Evolutionary conservation across 768 basidiomycete species (phyloP).

Genomic region (Tricholoma furcatifolium): DNA sequence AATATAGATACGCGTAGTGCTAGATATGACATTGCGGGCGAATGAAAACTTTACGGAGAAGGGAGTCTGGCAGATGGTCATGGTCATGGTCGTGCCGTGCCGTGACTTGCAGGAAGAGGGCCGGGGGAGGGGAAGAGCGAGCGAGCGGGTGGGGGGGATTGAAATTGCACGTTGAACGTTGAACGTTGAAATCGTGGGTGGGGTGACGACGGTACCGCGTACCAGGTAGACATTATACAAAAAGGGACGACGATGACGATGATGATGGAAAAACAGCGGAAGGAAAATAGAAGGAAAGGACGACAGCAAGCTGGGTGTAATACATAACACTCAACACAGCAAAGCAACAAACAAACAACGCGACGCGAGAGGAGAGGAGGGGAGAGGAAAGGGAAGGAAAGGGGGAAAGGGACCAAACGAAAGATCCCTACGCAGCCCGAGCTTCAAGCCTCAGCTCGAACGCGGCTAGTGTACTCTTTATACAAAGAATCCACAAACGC

Average conservation of each 20-base stretch:
- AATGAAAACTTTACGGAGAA: no score
- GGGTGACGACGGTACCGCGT: no score
- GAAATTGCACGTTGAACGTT: background rate
- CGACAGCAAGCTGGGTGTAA: background rate
- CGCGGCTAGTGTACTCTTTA: slow-evolving; percentile 42
- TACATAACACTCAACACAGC: background rate
- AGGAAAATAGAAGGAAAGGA: no score
- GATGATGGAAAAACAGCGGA: no score
- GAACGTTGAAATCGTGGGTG: background rate
- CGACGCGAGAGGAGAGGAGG: slow-evolving; percentile 1
- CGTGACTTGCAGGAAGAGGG: no score
- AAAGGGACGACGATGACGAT: no score
- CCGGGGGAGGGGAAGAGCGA: no score
- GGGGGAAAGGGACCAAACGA: background rate
- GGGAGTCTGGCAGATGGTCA: background rate
- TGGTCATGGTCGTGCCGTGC: no score
- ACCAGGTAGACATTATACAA: no score
- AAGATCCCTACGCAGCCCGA: slow-evolving; percentile 7
- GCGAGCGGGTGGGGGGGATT: slow-evolving; percentile 3
- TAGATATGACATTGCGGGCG: slow-evolving; percentile 14
- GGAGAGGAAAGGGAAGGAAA: background rate
- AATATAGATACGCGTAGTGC: slow-evolving; percentile 21
- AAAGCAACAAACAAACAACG: no score
- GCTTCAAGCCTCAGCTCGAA: no score
- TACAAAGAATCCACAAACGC: slow-evolving; percentile 63